A percentile compares a stretch with the other conserved stretches of the same genome.
phyloP scores from a whole-genome alignment of 768 basidiomycete genomes.

The Lactarius hatsudake region DNA sequence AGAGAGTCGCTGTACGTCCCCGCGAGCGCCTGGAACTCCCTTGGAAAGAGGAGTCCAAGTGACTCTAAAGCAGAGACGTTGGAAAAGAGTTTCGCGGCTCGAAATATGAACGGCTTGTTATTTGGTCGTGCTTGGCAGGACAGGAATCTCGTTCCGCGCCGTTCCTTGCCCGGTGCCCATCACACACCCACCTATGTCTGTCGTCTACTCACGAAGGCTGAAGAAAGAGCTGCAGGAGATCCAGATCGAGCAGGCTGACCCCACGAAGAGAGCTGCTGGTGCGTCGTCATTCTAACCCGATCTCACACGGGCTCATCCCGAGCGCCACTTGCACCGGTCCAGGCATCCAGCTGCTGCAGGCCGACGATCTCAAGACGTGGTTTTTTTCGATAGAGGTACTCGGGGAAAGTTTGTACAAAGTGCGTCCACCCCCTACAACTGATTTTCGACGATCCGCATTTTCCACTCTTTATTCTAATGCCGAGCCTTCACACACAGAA shows the following conservation, averaged over 20 bases:
- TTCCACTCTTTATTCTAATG: neutral
- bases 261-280: slow-evolving; percentile 24
- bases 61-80: slow-evolving; percentile 32
- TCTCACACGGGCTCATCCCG: neutral
- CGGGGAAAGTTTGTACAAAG: slow-evolving; percentile 79
- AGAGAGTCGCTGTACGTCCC: slow-evolving; percentile 30
- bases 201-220: slow-evolving; percentile 26
- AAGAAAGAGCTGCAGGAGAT: slow-evolving; percentile 30
- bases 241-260: slow-evolving; percentile 26
- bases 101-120: neutral
- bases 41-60: slow-evolving; percentile 30
- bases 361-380: slow-evolving; percentile 80
- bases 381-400: slow-evolving; percentile 76
- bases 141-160: neutral
- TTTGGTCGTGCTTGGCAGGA: slow-evolving; percentile 25
- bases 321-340: slow-evolving; percentile 2
- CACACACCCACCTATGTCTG: slow-evolving; percentile 18
- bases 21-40: slow-evolving; percentile 31
- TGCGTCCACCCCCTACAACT: slow-evolving; percentile 29
- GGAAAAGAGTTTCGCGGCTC: neutral
- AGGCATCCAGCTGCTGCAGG: slow-evolving; percentile 73
- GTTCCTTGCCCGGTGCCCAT: slow-evolving; percentile 13
- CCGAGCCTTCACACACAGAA: slow-evolving; percentile 42
- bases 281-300: neutral
- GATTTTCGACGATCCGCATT: neutral